Base-by-base conservation (phyloP, 2,329 filamentous ascomycete species). In the Trichoderma sp. region DNA sequence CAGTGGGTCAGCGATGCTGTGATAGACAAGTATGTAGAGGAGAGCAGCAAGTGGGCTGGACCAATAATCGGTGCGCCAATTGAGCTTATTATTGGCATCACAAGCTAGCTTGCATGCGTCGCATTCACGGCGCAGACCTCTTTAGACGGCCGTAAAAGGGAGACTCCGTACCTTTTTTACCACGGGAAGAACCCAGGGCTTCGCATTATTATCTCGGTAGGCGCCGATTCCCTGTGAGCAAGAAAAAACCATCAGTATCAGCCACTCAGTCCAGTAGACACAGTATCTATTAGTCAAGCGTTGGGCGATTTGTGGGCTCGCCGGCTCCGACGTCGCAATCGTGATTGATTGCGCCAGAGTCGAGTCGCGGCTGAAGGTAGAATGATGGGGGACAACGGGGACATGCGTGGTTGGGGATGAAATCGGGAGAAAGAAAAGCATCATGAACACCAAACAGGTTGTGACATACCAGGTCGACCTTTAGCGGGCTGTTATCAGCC, bases 141-240 rank as follows among this genome's bases (percentile, higher is more conserved):
- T 32, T 12, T 34, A 52, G 25, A 59, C 17, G 32, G 13, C 7
- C 37, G 19, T 37, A 35, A 57, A 50, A 32, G 29, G 25, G 54
- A 32, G 66, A 68, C 48, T 39, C 64, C 73, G 64, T 83, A 97
- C 94, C 92, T 97, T 96, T 83, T 93, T 96, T 70, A 98, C 94
- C 2, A 98, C 94, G 22, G 95, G 94, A 71, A 99, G 82, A 70
- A 99, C 89, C 95, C 95, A 99, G 3, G 95, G 95, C 84, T 98
- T 98, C 70, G 93, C 94, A 77, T 94, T 91, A 82, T 98, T 86
- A 77, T 97, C 95, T 78, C 95, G 87, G 82, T 99, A 99, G 68
- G 95, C 95, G 74, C 95, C 95, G 82, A 98, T 89, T 68, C 88
- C 88, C 86, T 88, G 68, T 45, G 32, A 39, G 19, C 10, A 45